Evolutionary conservation across 306 rosid genomes (phyloP).

Genomic region (Clitoria ternatea): DNA sequence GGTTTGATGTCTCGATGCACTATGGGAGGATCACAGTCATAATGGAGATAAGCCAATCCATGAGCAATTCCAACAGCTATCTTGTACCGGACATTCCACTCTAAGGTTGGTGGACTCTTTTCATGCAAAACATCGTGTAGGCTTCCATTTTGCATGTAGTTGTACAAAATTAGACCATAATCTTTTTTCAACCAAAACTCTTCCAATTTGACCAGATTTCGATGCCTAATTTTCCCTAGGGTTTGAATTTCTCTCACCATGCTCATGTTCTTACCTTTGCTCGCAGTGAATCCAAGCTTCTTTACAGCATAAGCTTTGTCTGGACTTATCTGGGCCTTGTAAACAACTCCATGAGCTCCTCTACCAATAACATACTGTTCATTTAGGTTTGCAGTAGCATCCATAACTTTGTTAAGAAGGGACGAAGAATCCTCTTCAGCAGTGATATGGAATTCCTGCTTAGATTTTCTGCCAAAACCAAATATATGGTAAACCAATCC

Average conservation of each 20-base stretch:
- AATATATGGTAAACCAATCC: conserved; percentile 40
- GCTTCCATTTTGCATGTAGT: conserved; percentile 79
- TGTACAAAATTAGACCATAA: conserved; percentile 65
- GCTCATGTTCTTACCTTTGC: conserved; percentile 41
- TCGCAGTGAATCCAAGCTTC: conserved; percentile 51
- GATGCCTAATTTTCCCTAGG: conserved; percentile 60
- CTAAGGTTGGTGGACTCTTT: conserved; percentile 43
- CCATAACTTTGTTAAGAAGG: conserved; percentile 51
- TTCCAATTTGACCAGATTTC: conserved; percentile 67
- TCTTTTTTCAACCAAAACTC: conserved; percentile 60
- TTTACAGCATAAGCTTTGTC: conserved; percentile 58
- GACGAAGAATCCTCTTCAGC: conserved; percentile 36
- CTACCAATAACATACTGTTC: conserved; percentile 61
- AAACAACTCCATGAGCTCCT: conserved; percentile 90
- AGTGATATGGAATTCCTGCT: conserved; percentile 29
- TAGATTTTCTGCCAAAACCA: conserved; percentile 23
- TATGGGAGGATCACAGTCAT: conserved; percentile 73
- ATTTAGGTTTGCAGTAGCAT: conserved; percentile 59
- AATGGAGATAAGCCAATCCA: conserved; percentile 74
- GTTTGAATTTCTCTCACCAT: conserved; percentile 71
- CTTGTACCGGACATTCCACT: conserved; percentile 62
- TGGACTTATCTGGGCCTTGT: conserved; percentile 53
- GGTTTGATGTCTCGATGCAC: conserved; percentile 90
- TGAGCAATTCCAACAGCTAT: conserved; percentile 75
- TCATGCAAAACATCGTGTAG: conserved; percentile 72